Base-by-base conservation (phyloP, 2,329 filamentous ascomycete genomes). In the Ophiocordyceps camponoti-saundersi region DNA sequence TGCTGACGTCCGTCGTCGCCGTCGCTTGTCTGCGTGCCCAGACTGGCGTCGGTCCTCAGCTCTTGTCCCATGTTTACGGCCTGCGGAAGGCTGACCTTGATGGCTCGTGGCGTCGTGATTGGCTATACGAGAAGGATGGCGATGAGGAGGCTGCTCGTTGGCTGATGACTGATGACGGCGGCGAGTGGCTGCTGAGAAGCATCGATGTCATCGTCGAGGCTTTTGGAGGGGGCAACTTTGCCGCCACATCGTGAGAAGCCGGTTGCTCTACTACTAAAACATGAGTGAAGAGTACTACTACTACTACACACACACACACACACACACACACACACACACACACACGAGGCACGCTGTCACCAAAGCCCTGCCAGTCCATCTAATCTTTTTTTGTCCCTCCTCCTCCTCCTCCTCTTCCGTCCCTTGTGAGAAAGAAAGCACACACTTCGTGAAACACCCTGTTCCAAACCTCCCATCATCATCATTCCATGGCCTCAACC, bases 1-100 rank as follows among this genome's bases (percentile, higher is more conserved):
- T 85, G 0, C 64, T 87, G 51, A 92, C 85, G 0, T 82, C 77
- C 47, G 62, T 92, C 13, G 71, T 88, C 5, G 86, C 82, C 0
- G 72, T 93, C 29, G 71, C 84, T 6, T 88, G 84, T 56, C 60
- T 93, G 59, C 66, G 86, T 3, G 75, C 85, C 42, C 86, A 92
- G 69, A 84, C 82, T 11, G 86, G 86, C 0, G 86, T 92, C 0
- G 86, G 79, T 0, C 86, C 85, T 1, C 86, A 92, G 68, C 84
- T 93, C 13, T 65, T 83, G 18, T 86, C 80, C 53, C 86, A 93
- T 62, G 71, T 92, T 0, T 90, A 88, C 65, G 86, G 86, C 0
- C 59, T 93, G 62, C 65, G 82, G 49, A 92, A 92, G 67, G 83
- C 78, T 1, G 70, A 82, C 46, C 77, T 83, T 52, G 80, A 87